These are phyloP conservation scores for Linnemannia zychae DNA, from an alignment of 192 early-diverging fungal species.

Conservation along the genomic window DNA sequence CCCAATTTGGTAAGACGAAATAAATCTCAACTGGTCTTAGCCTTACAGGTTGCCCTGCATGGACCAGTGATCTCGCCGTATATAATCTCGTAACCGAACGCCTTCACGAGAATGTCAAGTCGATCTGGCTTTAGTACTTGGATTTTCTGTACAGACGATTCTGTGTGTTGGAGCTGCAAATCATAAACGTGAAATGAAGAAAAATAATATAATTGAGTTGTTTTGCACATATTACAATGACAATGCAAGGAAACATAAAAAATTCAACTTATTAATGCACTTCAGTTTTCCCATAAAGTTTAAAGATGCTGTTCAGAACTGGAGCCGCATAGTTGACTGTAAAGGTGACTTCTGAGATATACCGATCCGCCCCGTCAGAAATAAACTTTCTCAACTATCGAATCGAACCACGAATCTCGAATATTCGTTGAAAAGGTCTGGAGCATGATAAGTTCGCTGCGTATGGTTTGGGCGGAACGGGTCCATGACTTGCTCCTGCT, in stretches of 20 bases:
- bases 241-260: neutral
- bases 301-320: constrained; percentile 30
- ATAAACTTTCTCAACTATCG: too few relatives aligned
- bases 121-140: constrained; percentile 36
- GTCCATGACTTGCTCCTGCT: too few relatives aligned
- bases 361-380: constrained; percentile 22
- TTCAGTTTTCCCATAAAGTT: constrained; percentile 24
- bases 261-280: constrained; percentile 28
- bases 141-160: constrained; percentile 20
- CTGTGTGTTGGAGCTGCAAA: constrained; percentile 32
- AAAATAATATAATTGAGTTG: neutral
- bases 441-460: too few relatives aligned
- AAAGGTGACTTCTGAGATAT: constrained; percentile 30
- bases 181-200: neutral
- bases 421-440: too few relatives aligned
- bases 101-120: constrained; percentile 34
- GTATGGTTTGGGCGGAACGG: too few relatives aligned
- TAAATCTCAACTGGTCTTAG: constrained; percentile 34
- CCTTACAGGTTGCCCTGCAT: constrained; percentile 14
- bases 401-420: too few relatives aligned
- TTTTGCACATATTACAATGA: neutral
- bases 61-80: constrained; percentile 38
- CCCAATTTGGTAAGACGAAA: constrained; percentile 33
- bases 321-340: constrained; percentile 33
- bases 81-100: constrained; percentile 19